Evolutionary conservation across 208 protist species (phyloP), one percentile per base, ranked within the genome.

Genomic region (Wallacemonas rigidus): DNA sequence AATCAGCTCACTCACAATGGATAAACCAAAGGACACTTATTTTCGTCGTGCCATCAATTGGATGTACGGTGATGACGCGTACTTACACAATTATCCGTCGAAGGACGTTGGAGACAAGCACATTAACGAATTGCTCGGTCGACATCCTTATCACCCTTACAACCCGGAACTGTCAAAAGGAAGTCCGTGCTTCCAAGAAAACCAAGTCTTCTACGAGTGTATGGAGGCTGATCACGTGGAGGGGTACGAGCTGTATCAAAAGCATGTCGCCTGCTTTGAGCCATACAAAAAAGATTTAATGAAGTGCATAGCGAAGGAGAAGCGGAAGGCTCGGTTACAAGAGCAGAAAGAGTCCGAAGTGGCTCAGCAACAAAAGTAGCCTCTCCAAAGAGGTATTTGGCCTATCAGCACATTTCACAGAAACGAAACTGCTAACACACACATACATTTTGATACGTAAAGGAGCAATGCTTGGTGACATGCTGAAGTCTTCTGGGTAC

Each of bases 271-370:
- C 2, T 96, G 92, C 75, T 96, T 89, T 67, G 90, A 85, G 68
- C 92, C 92, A 36, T 90, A 92, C 71, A 96, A 96, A 60, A 77
- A 85, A 12, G 87, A 96, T 43, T 55, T 96, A 55, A 96, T 96
- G 92, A 96, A 93, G 76, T 96, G 92, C 71, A 41, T 93, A 6
- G 79, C 90, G 11, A 71, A 54, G 57, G 80, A 95, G 72, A 91
- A 92, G 76, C 79, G 87, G 11, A 73, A 75, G 55, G 78, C 50
- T 14, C 83, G 86, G 15, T 40, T 83, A 12, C 36, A 35, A n/a
- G 65, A 70, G 45, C n/a, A 51, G 2, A 54, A 41, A 2, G 68
- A 15, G 5, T 51, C 14, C 1, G 35, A 63, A 14, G 72, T 62
- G 14, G 17, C 15, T 26, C 35, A 69, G 11, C 14, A 58, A 55